A percentile compares a stretch with the other conserved stretches of the same genome.
phyloP scores from a whole-genome alignment of 305 asterid species.

The Fraxinus sp. region DNA sequence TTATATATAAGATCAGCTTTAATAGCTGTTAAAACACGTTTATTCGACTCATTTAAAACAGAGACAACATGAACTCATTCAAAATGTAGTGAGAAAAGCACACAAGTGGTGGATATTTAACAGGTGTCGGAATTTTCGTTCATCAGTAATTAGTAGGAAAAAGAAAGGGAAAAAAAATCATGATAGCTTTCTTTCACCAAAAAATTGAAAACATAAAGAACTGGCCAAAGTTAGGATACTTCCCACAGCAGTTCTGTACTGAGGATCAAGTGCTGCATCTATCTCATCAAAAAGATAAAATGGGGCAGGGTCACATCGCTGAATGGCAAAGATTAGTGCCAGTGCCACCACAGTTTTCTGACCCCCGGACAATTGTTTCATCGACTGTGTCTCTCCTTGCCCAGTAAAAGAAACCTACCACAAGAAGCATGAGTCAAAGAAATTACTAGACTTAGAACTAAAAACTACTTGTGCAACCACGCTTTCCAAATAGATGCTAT shows the following conservation, averaged over 20 bases:
- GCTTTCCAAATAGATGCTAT: constrained; percentile 13
- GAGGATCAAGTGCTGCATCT: constrained; percentile 99
- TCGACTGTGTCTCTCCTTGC: constrained; percentile 97
- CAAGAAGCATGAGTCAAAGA: constrained; percentile 10
- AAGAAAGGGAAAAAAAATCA: not conserved
- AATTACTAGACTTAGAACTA: constrained; percentile 13
- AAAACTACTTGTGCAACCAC: not conserved
- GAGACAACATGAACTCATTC: not conserved
- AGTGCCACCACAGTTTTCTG: constrained; percentile 99
- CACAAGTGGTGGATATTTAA: not conserved
- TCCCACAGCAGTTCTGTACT: constrained; percentile 98
- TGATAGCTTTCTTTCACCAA: not conserved
- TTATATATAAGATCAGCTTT: not conserved
- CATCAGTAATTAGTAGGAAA: not conserved
- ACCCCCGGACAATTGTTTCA: constrained; percentile 98
- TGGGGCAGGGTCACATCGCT: constrained; percentile 99
- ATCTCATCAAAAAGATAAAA: constrained; percentile 99
- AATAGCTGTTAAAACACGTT: not conserved
- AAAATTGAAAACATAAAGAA: constrained; percentile 21
- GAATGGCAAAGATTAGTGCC: constrained; percentile 93
- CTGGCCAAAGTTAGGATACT: constrained; percentile 66
- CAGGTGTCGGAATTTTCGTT: not conserved
- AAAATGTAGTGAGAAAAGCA: not conserved
- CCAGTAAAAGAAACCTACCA: constrained; percentile 94
- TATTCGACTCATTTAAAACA: not conserved